A percentile compares a stretch with the other conserved stretches of the same genome.
Conservation (phyloP, 164 flowering plant genomes). For the Paratinospora sagittata region DNA sequence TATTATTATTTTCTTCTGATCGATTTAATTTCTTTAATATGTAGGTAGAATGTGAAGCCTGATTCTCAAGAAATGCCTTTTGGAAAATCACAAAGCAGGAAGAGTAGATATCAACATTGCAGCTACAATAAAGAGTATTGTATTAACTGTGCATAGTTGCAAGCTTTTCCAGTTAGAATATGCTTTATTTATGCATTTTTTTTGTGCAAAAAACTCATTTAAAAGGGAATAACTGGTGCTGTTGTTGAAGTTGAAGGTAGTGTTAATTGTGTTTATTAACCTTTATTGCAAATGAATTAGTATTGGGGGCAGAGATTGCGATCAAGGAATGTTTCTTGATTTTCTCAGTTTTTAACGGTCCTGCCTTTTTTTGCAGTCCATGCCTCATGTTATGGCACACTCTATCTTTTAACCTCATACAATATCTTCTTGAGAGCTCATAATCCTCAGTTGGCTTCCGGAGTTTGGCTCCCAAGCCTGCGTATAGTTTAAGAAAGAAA, state of each 20-base stretch:
- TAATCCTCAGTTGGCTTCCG: neutral
- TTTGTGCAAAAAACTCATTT: neutral
- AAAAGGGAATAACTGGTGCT: neutral
- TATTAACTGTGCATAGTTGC: constrained; percentile 6
- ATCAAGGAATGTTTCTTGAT: neutral
- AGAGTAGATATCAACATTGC: constrained; percentile 3
- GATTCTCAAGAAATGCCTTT: constrained; percentile 7
- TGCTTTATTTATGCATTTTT: neutral
- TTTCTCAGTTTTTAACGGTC: neutral
- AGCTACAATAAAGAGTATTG: constrained; percentile 3
- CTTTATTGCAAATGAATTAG: neutral
- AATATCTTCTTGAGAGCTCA: neutral
- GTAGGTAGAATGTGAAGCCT: constrained; percentile 2
- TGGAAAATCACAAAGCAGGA: constrained; percentile 5
- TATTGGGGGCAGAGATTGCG: constrained; percentile 2
- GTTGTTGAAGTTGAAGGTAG: neutral
- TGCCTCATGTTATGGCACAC: neutral
- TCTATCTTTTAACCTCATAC: neutral
- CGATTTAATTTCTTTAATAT: neutral
- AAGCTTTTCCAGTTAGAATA: constrained; percentile 6
- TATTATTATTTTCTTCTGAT: neutral
- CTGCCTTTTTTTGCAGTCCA: too few relatives aligned
- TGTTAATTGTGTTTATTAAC: neutral
- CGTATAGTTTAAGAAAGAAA: neutral
- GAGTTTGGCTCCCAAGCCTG: neutral